Conservation (phyloP, 208 protist genomes). For the Kentomonas sorsogonicus region DNA sequence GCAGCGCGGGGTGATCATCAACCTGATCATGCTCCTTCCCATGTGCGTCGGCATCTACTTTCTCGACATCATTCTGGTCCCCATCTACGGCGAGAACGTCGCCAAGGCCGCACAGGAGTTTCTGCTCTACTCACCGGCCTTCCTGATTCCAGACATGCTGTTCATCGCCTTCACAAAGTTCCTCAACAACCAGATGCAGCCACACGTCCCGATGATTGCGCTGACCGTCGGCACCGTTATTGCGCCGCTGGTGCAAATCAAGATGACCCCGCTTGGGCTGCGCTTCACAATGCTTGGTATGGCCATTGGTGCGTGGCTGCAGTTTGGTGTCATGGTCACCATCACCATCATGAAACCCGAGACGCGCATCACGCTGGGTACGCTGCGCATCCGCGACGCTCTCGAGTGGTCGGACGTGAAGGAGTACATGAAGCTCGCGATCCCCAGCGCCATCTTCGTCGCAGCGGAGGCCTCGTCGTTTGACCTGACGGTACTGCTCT, state of each 20-base stretch:
- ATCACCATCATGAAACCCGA: constrained; percentile 61
- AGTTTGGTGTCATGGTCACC: constrained; percentile 53
- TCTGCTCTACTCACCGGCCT: constrained; percentile 55
- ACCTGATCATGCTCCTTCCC: constrained; percentile 51
- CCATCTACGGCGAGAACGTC: constrained; percentile 50
- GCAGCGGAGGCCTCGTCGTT: constrained; percentile 83
- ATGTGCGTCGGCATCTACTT: constrained; percentile 51
- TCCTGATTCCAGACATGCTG: constrained; percentile 54
- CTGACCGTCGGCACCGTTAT: constrained; percentile 66
- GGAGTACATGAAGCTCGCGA: constrained; percentile 70
- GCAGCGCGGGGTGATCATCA: constrained; percentile 74
- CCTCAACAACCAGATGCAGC: constrained; percentile 83
- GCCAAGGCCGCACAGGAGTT: constrained; percentile 55
- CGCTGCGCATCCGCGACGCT: constrained; percentile 52
- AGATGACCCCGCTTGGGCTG: constrained; percentile 72
- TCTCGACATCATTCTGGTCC: constrained; percentile 31
- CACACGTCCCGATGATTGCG: constrained; percentile 71
- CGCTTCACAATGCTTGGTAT: constrained; percentile 81
- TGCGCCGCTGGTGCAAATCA: constrained; percentile 55
- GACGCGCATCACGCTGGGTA: constrained; percentile 65
- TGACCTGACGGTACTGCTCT: constrained; percentile 70
- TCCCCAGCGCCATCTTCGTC: constrained; percentile 81
- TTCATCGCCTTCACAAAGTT: constrained; percentile 81
- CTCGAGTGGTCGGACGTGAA: constrained; percentile 61
- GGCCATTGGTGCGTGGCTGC: constrained; percentile 67